Conservation (phyloP, 169 alveolate genomes). For the Eimeria zaria region DNA sequence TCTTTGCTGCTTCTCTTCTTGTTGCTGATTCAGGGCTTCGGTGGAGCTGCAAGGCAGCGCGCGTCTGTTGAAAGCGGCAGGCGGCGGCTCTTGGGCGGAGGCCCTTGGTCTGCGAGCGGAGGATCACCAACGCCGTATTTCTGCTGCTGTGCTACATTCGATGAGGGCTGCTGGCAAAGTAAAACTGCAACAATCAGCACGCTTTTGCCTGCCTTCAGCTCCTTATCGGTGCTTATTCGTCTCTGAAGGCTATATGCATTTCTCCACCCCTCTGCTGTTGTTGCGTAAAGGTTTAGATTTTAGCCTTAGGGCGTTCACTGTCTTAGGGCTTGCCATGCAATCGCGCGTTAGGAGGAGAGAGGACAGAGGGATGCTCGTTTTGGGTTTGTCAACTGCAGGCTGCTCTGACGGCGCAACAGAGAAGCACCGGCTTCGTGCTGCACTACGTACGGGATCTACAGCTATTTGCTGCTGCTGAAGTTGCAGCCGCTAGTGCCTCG, state of each 20-base stretch:
- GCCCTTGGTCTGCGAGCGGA: constrained; percentile 12
- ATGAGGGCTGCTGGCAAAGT: constrained; percentile 73
- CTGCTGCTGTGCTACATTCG: constrained; percentile 48
- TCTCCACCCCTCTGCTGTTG: neutral
- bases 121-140: constrained; percentile 60
- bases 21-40: constrained; percentile 1
- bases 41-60: constrained; percentile 50
- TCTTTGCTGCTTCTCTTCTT: neutral
- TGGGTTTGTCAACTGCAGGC: constrained; percentile 48
- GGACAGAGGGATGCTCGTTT: neutral
- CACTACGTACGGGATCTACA: constrained; percentile 74
- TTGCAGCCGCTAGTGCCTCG: constrained; percentile 58
- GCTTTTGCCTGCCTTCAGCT: neutral
- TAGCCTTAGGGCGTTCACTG: neutral
- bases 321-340: neutral
- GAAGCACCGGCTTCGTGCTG: constrained; percentile 69
- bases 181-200: neutral
- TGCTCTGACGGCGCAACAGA: constrained; percentile 65
- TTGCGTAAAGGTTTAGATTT: neutral
- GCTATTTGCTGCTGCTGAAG: constrained; percentile 73
- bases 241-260: neutral
- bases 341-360: neutral
- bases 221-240: neutral
- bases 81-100: constrained; percentile 38
- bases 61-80: constrained; percentile 49